Evolutionary conservation across 495 filamentous ascomycete species (phyloP).

Genomic region (Xylaria scruposa): DNA sequence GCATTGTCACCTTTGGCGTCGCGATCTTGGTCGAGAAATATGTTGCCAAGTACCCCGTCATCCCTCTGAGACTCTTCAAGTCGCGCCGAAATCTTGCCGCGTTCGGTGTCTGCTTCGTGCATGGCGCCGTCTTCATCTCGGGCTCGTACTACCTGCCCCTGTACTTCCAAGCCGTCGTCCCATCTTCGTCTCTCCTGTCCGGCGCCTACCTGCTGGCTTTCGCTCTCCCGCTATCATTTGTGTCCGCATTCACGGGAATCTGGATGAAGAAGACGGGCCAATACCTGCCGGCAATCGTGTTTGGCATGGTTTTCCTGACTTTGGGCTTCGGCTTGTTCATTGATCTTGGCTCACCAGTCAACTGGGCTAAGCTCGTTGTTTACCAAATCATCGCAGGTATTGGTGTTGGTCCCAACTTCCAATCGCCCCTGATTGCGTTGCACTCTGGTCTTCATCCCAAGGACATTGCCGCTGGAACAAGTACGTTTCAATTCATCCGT

Average conservation of each 20-base stretch:
- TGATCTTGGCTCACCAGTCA: slow-evolving; percentile 53
- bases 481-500: slow-evolving; percentile 75
- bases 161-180: slow-evolving; percentile 76
- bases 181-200: slow-evolving; percentile 70
- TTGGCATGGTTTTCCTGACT: slow-evolving; percentile 61
- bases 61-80: slow-evolving; percentile 72
- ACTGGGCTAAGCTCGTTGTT: slow-evolving; percentile 62
- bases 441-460: slow-evolving; percentile 68
- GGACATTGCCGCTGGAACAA: slow-evolving; percentile 79
- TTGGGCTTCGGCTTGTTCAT: slow-evolving; percentile 69
- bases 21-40: slow-evolving; percentile 73
- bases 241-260: slow-evolving; percentile 65
- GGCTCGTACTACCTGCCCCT: slow-evolving; percentile 75
- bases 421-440: slow-evolving; percentile 76
- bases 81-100: slow-evolving; percentile 65
- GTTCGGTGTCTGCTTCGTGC: slow-evolving; percentile 64
- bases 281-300: slow-evolving; percentile 58
- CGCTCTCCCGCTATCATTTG: slow-evolving; percentile 70
- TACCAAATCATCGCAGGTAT: slow-evolving; percentile 69
- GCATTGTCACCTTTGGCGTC: slow-evolving; percentile 61
- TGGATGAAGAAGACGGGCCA: slow-evolving; percentile 74
- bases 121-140: slow-evolving; percentile 73
- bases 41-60: slow-evolving; percentile 74
- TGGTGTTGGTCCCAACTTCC: slow-evolving; percentile 69
- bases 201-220: slow-evolving; percentile 80